phyloP scores from a whole-genome alignment of 495 filamentous ascomycete genomes.

The Daldinia loculata region DNA sequence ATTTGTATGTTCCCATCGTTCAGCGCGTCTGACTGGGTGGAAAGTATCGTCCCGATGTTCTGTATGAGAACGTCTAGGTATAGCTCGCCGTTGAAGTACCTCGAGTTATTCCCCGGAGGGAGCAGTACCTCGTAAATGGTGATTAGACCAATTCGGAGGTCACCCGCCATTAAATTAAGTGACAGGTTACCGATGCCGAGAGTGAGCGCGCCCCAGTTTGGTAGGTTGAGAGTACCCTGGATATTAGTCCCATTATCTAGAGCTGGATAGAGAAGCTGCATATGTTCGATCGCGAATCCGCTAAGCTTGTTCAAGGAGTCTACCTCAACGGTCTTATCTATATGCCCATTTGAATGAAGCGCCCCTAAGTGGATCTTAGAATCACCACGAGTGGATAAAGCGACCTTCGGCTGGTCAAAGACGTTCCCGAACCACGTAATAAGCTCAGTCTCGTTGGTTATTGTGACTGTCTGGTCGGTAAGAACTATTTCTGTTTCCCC shows the following conservation, averaged over 20 bases:
- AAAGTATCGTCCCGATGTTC: conserved; percentile 52
- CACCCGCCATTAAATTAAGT: conserved; percentile 52
- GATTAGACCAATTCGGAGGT: conserved; percentile 53
- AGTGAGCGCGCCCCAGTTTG: conserved; percentile 57
- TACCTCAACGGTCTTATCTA: conserved; percentile 54
- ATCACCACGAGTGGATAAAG: conserved; percentile 49
- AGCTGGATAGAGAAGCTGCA: conserved; percentile 52
- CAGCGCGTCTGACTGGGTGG: conserved; percentile 46
- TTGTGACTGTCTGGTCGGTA: conserved; percentile 47
- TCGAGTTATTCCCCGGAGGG: conserved; percentile 57
- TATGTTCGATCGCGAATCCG: conserved; percentile 55
- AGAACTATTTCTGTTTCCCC: conserved; percentile 51
- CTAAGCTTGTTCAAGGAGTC: conserved; percentile 52
- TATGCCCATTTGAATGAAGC: conserved; percentile 47
- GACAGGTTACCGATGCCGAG: conserved; percentile 60
- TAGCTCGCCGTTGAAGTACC: conserved; percentile 50
- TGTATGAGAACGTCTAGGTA: conserved; percentile 46
- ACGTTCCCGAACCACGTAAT: conserved; percentile 50
- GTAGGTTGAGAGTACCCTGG: conserved; percentile 50
- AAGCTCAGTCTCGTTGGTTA: conserved; percentile 53
- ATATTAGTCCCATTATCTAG: conserved; percentile 51
- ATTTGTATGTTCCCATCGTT: conserved; percentile 52
- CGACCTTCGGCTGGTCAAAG: conserved; percentile 49
- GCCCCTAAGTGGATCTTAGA: conserved; percentile 50
- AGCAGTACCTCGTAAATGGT: conserved; percentile 53